Conservation (phyloP, 2,329 filamentous ascomycete genomes). For the Microdochium bolleyi region DNA sequence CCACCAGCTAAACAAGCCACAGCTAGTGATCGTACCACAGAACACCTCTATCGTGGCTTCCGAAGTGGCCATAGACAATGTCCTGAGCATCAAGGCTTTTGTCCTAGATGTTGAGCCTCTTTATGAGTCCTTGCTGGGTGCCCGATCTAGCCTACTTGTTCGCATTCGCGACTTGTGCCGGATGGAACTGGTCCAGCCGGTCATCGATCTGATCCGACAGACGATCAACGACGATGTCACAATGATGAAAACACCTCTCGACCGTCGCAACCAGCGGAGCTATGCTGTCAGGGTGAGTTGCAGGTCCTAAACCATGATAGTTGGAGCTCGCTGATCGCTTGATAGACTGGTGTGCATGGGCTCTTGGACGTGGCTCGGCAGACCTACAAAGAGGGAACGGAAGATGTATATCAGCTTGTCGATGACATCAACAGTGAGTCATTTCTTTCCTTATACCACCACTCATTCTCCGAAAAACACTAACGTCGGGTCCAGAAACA, state of each 20-base stretch:
- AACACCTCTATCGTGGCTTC: constrained; percentile 58
- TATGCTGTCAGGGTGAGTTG: constrained; percentile 72
- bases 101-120: constrained; percentile 60
- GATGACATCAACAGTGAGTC: constrained; percentile 53
- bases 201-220: constrained; percentile 57
- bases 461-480: not conserved
- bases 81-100: constrained; percentile 82
- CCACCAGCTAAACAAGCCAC: constrained; percentile 6
- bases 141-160: constrained; percentile 54
- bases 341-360: constrained; percentile 68
- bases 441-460: not conserved
- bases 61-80: constrained; percentile 77
- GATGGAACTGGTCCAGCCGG: constrained; percentile 49
- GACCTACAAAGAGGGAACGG: constrained; percentile 81
- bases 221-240: constrained; percentile 75
- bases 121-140: constrained; percentile 58
- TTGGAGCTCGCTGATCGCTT: constrained; percentile 9
- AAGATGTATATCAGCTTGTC: constrained; percentile 67
- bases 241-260: constrained; percentile 71
- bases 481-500: constrained; percentile 32
- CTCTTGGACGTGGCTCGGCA: constrained; percentile 82
- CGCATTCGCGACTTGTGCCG: constrained; percentile 65
- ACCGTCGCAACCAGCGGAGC: constrained; percentile 80
- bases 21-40: constrained; percentile 71
- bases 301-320: not conserved